phyloP scores from a whole-genome alignment of 805 yeast genomes.

The Scheffersomyces coipomensis region DNA sequence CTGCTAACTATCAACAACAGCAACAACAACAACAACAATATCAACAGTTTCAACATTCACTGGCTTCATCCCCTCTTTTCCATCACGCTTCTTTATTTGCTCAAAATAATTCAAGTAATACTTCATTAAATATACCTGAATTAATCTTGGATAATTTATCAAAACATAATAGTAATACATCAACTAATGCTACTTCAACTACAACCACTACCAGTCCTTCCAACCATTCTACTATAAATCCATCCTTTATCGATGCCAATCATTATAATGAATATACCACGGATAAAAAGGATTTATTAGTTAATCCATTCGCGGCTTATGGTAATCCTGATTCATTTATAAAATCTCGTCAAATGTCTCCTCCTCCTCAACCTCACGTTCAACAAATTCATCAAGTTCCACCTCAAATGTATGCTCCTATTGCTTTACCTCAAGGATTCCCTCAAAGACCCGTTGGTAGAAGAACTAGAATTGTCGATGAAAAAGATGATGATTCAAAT shows the following conservation, averaged over 20 bases:
- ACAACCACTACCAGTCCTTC: slow-evolving; percentile 4
- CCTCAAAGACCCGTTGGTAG: slow-evolving; percentile 13
- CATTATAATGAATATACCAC: slow-evolving; percentile 4
- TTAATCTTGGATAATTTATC: slow-evolving; percentile 16
- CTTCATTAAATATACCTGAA: slow-evolving; percentile 27
- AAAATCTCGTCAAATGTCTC: slow-evolving; percentile 7
- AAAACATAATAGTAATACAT: slow-evolving; percentile 10
- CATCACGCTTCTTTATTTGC: slow-evolving; percentile 6
- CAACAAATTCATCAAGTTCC: slow-evolving; percentile 8
- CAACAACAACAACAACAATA: slow-evolving; percentile 1
- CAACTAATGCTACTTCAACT: slow-evolving; percentile 11
- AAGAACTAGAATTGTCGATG: slow-evolving; percentile 33
- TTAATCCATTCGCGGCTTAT: slow-evolving; percentile 38
- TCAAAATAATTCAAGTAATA: slow-evolving; percentile 8
- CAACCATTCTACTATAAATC: slow-evolving; percentile 1
- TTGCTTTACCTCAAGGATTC: slow-evolving; percentile 10
- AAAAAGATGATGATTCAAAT: slow-evolving; percentile 20
- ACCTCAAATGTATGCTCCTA: slow-evolving; percentile 2
- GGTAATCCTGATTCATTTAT: slow-evolving; percentile 36
- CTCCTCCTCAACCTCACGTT: slow-evolving; percentile 2
- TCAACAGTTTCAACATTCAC: slow-evolving; percentile 4
- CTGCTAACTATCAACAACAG: background rate
- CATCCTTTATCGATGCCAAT: background rate
- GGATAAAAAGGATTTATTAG: slow-evolving; percentile 11
- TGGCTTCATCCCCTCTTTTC: slow-evolving; percentile 10